Conservation (phyloP, 140 eudicot genomes). For the Cichorium intybus region DNA sequence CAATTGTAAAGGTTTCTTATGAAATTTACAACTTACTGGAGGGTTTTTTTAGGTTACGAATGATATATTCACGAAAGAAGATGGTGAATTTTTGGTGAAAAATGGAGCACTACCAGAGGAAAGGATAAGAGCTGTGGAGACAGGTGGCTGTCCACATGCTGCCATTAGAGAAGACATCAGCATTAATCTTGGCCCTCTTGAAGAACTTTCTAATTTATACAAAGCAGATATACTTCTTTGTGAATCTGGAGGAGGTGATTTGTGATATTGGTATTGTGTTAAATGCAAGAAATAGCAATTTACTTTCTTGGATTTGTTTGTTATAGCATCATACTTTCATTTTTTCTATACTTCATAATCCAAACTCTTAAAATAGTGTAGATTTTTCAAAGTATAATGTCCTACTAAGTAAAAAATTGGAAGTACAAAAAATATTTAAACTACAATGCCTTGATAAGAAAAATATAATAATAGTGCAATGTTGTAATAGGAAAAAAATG, state of each 20-base stretch:
- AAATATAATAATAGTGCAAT: too few species aligned
- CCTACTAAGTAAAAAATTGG: too few species aligned
- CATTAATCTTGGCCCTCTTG: slow-evolving; percentile 96
- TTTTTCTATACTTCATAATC: too few species aligned
- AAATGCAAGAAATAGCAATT: background rate
- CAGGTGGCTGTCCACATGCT: slow-evolving; percentile 99
- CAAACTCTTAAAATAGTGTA: too few species aligned
- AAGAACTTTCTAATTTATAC: slow-evolving; percentile 84
- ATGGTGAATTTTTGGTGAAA: slow-evolving; percentile 94
- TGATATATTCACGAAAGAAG: slow-evolving; percentile 96
- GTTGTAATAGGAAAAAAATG: too few species aligned
- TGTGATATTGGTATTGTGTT: background rate
- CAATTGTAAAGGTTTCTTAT: too few species aligned
- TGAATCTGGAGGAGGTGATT: slow-evolving; percentile 97
- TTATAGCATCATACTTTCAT: too few species aligned
- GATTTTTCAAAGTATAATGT: too few species aligned
- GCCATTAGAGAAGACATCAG: slow-evolving; percentile 98
- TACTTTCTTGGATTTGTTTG: too few species aligned
- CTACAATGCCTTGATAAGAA: too few species aligned
- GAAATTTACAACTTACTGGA: too few species aligned
- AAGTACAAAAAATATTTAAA: too few species aligned
- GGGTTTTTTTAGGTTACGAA: slow-evolving; percentile 83
- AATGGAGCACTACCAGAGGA: slow-evolving; percentile 96
- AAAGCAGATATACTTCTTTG: slow-evolving; percentile 95
- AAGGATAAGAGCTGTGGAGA: slow-evolving; percentile 96